Evolutionary conservation across 1,139 yeast species (phyloP).

Genomic region (Geotrichum bryndzae): DNA sequence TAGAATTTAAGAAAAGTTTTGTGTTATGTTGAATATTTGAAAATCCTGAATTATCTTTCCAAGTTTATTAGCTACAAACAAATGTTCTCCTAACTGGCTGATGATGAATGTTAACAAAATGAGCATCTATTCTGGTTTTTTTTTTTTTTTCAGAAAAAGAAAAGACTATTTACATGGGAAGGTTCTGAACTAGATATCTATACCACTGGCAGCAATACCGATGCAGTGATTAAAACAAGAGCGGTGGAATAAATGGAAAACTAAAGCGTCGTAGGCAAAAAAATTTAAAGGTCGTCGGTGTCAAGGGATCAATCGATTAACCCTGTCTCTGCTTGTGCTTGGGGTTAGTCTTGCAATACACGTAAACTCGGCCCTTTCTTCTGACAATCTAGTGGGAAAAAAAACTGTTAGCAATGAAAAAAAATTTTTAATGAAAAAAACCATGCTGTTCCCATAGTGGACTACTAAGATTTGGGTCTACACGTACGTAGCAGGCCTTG

Average conservation of each 20-base stretch:
- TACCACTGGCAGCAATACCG: background rate
- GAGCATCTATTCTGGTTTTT: no score
- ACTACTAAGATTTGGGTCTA: background rate
- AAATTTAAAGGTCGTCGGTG: background rate
- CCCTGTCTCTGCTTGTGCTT: constrained; percentile 98
- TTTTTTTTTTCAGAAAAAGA: background rate
- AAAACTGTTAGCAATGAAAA: background rate
- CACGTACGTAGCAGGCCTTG: constrained; percentile 66
- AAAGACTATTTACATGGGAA: background rate
- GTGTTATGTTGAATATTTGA: background rate
- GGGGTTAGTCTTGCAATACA: constrained; percentile 85
- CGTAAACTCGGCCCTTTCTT: constrained; percentile 90
- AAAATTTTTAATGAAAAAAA: background rate
- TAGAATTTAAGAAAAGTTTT: background rate
- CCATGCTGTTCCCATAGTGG: background rate
- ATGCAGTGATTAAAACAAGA: background rate
- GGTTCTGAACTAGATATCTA: background rate
- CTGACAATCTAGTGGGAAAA: constrained; percentile 52
- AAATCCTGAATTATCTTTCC: background rate
- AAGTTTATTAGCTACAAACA: background rate
- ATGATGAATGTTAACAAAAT: no score
- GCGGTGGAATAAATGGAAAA: background rate
- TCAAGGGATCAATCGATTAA: constrained; percentile 32
- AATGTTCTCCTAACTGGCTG: background rate
- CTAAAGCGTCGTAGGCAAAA: background rate